phyloP scores from a whole-genome alignment of 139 green algal species.

The Spirogloea muscicola region DNA sequence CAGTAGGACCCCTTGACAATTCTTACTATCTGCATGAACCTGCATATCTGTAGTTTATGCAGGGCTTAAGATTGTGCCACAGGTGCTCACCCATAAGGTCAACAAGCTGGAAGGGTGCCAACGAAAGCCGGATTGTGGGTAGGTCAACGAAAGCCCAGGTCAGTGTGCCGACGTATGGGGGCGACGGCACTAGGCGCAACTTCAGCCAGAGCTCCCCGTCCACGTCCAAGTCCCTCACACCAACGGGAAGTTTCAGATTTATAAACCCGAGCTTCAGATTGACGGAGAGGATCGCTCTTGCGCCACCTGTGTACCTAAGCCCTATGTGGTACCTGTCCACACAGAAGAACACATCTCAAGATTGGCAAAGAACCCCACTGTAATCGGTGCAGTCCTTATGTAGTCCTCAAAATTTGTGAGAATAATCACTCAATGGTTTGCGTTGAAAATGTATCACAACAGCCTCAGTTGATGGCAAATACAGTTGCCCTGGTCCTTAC shows the following conservation, averaged over 20 bases:
- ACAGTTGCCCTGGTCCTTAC: too few relatives aligned
- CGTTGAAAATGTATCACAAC: too few relatives aligned
- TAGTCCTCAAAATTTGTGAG: too few relatives aligned
- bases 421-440: too few relatives aligned
- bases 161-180: slow-evolving; percentile 84
- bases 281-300: slow-evolving; percentile 78
- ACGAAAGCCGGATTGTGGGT: slow-evolving; percentile 82
- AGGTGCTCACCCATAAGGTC: slow-evolving; percentile 87
- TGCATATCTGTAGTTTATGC: not conserved
- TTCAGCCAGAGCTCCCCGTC: slow-evolving; percentile 91
- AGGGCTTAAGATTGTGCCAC: too few relatives aligned
- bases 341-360: too few relatives aligned
- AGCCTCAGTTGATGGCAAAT: too few relatives aligned
- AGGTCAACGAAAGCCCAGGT: slow-evolving; percentile 81
- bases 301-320: slow-evolving; percentile 86
- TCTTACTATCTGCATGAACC: not conserved
- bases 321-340: slow-evolving; percentile 54
- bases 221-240: slow-evolving; percentile 77
- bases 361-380: too few relatives aligned
- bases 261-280: slow-evolving; percentile 2
- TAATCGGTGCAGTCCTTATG: too few relatives aligned
- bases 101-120: slow-evolving; percentile 88
- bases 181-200: slow-evolving; percentile 84
- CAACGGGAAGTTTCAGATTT: slow-evolving; percentile 14
- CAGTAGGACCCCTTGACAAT: too few relatives aligned